Evolutionary conservation across 805 yeast genomes (phyloP).

Genomic region (Wickerhamiella cacticola): DNA sequence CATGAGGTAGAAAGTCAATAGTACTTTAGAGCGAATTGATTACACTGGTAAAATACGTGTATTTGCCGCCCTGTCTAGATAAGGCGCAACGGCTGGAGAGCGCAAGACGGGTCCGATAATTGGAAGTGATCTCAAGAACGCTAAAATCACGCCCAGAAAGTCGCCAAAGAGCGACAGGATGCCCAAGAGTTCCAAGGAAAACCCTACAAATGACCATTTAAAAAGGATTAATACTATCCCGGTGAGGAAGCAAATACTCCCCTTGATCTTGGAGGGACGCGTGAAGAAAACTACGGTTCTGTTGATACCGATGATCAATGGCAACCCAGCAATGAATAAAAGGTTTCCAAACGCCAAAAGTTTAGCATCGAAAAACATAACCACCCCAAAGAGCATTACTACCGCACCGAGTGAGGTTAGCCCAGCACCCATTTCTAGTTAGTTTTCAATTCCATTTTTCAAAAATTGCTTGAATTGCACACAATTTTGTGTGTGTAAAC

Average conservation of each 20-base stretch:
- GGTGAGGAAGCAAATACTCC: slow-evolving; percentile 61
- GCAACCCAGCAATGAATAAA: slow-evolving; percentile 66
- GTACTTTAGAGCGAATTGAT: too few species aligned
- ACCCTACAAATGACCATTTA: slow-evolving; percentile 74
- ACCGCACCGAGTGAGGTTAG: slow-evolving; percentile 65
- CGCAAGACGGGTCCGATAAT: slow-evolving; percentile 74
- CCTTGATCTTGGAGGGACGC: slow-evolving; percentile 76
- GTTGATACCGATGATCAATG: slow-evolving; percentile 76
- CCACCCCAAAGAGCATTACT: slow-evolving; percentile 67
- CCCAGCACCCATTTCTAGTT: slow-evolving; percentile 76
- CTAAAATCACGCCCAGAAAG: slow-evolving; percentile 78
- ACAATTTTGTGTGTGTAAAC: too few species aligned
- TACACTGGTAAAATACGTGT: slow-evolving; percentile 55
- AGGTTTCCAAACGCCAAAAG: slow-evolving; percentile 82
- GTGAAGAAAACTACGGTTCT: slow-evolving; percentile 74
- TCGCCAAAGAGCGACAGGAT: slow-evolving; percentile 84
- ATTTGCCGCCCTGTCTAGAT: slow-evolving; percentile 51
- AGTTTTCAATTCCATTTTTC: slow-evolving; percentile 15
- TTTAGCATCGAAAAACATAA: slow-evolving; percentile 80
- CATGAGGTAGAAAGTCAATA: too few species aligned
- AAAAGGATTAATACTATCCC: slow-evolving; percentile 68
- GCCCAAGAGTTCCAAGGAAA: slow-evolving; percentile 76
- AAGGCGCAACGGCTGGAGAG: slow-evolving; percentile 72
- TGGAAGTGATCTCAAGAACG: slow-evolving; percentile 79
- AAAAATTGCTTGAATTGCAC: too few species aligned